Evolutionary conservation across 306 rosid species (phyloP).

Genomic region (Vigna radiata): DNA sequence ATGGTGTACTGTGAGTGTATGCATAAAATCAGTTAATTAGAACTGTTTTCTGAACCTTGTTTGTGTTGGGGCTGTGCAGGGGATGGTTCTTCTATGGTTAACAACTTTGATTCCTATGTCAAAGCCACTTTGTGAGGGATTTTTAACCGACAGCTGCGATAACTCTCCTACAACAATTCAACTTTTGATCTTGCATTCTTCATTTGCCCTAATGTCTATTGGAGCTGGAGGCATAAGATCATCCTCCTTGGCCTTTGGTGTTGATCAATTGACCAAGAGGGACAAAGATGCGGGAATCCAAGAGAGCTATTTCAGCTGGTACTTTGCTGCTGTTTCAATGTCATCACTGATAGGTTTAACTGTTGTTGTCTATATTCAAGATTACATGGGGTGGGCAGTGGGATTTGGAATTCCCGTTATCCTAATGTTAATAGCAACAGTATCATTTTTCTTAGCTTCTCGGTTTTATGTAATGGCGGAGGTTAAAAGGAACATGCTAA

Average conservation of each 20-base stretch:
- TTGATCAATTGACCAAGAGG: conserved; percentile 40
- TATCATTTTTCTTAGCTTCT: conserved; percentile 45
- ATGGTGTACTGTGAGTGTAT: neutral
- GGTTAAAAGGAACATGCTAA: conserved; percentile 38
- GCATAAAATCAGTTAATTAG: neutral
- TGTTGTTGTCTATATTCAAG: conserved; percentile 47
- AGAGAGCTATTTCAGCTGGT: conserved; percentile 44
- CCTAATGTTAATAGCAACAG: conserved; percentile 34
- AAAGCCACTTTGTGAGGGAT: conserved; percentile 26
- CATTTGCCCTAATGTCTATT: conserved; percentile 47
- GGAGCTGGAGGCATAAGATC: conserved; percentile 52
- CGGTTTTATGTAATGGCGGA: conserved; percentile 42
- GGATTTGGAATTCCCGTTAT: conserved; percentile 47
- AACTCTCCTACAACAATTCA: conserved; percentile 35
- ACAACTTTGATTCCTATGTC: conserved; percentile 49
- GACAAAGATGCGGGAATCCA: conserved; percentile 31
- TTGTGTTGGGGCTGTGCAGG: conserved; percentile 31
- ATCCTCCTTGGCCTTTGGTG: conserved; percentile 48
- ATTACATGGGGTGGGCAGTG: conserved; percentile 44
- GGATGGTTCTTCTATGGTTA: conserved; percentile 52
- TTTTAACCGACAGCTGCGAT: conserved; percentile 11
- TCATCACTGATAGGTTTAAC: conserved; percentile 39
- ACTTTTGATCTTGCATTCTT: conserved; percentile 42
- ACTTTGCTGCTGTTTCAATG: neutral
- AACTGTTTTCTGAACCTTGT: neutral